phyloP scores from a whole-genome alignment of 1,284 basidiomycete species.

The Mycosarcoma maydis region DNA sequence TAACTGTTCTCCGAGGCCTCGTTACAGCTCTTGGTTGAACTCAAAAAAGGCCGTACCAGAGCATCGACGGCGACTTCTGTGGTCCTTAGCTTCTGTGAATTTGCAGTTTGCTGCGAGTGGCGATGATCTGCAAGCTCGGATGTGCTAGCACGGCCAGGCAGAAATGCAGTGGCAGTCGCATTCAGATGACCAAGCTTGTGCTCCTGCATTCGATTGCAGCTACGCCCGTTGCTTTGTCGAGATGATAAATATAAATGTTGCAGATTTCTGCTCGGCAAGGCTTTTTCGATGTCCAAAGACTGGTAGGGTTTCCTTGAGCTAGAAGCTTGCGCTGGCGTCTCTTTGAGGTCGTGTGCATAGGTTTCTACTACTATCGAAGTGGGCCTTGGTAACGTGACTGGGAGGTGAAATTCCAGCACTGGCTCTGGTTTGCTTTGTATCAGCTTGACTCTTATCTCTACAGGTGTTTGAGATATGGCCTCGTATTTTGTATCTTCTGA shows the following conservation, averaged over 20 bases:
- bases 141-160: not conserved
- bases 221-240: not conserved
- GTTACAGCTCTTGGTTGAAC: no score
- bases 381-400: slow-evolving; percentile 27
- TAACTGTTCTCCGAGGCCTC: no score
- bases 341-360: not conserved
- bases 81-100: no score
- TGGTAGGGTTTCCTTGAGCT: not conserved
- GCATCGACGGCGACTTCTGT: no score
- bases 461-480: not conserved
- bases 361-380: slow-evolving; percentile 24
- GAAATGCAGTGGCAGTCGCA: slow-evolving; percentile 21
- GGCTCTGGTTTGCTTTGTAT: slow-evolving; percentile 13
- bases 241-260: no score
- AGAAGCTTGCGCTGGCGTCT: not conserved
- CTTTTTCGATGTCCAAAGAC: no score
- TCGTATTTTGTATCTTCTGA: not conserved
- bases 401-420: slow-evolving; percentile 18
- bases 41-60: no score
- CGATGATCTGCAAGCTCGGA: no score
- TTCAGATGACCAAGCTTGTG: slow-evolving; percentile 7
- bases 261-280: no score
- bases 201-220: not conserved
- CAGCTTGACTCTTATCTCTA: slow-evolving; percentile 15
- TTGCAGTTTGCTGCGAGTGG: no score